Base-by-base conservation (phyloP, 148 eudicot species). In the Heliamphora exappendiculata region DNA sequence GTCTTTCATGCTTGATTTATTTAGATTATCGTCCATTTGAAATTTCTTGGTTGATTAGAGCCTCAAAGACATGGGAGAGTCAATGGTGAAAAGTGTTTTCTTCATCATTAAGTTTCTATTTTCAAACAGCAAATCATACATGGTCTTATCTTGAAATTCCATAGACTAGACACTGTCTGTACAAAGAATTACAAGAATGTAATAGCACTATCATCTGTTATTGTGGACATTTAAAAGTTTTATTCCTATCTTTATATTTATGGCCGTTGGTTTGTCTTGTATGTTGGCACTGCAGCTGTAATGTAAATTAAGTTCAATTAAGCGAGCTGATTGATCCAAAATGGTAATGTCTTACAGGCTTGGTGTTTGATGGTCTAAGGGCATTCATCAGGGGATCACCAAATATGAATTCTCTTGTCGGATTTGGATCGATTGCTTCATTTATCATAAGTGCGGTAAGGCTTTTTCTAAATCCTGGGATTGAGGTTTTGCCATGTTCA, bases 331-430 rank as follows among this genome's bases (percentile, higher is more conserved):
- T 47, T 68, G 41, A 67, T 67, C 12, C 17, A 31, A 68, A 20
- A 58, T 63, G 39, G 1, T 28, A 62, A 70, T 79, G 67, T 74
- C 20, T 62, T 65, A 33, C 84, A 93, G 98, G 86, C 73, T 81
- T 93, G 87, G 91, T 93, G 77, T 86, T 83, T 79, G 94, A 94
- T 85, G 98, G 98, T 75, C 75, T 94, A 41, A 81, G 80, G 75
- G 91, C 95, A 79, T 87, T 91, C 73, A 47, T 47, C 57, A 94
- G 86, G 85, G 86, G 98, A 49, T 90, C 97, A 37, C 98, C 98
- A 57, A 94, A 94, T 79, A 94, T 94, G 98, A 94, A 91, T 87
- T 94, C 98, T 78, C 93, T 94, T 79, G 98, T 94, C 78, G 98
- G 98, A 78, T 90, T 90, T 84, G 98, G 98, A 78, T 90, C 97